Percentiles rank a stretch among this genome's conserved stretches.
Evolutionary conservation across 1,139 yeast species (phyloP).

Genomic region (Pichia sp.): DNA sequence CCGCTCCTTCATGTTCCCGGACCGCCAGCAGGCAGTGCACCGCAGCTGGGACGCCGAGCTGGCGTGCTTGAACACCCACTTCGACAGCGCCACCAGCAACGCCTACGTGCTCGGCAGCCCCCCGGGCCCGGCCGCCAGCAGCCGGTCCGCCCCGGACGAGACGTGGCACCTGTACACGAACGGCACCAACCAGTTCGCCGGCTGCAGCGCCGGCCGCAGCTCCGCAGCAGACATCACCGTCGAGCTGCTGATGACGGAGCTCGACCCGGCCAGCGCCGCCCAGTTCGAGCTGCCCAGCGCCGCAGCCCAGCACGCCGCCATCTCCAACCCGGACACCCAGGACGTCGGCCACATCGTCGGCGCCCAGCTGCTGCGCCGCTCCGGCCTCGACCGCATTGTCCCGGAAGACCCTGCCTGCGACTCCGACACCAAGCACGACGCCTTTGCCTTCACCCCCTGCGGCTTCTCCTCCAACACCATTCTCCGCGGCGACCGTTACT

Average conservation of each 20-base stretch:
- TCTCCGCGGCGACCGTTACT: slow-evolving; percentile 57
- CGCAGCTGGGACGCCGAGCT: slow-evolving; percentile 83
- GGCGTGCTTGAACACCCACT: slow-evolving; percentile 57
- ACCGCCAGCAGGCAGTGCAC: slow-evolving; percentile 76
- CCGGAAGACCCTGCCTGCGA: not conserved
- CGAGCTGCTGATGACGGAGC: too few relatives aligned
- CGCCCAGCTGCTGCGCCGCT: slow-evolving; percentile 50
- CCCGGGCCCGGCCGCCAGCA: slow-evolving; percentile 34
- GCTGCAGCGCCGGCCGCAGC: too few relatives aligned
- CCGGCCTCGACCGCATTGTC: slow-evolving; percentile 43
- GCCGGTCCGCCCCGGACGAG: slow-evolving; percentile 34
- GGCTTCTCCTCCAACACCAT: slow-evolving; percentile 90
- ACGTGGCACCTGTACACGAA: slow-evolving; percentile 85
- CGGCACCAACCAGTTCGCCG: slow-evolving; percentile 17
- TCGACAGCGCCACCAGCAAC: slow-evolving; percentile 50
- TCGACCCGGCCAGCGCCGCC: slow-evolving; percentile 38
- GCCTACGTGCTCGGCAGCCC: slow-evolving; percentile 76
- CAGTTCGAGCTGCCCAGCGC: slow-evolving; percentile 42
- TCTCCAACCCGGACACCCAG: slow-evolving; percentile 41
- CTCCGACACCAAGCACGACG: slow-evolving; percentile 55
- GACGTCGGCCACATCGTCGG: slow-evolving; percentile 84
- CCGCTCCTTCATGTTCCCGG: slow-evolving; percentile 90
- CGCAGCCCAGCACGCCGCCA: slow-evolving; percentile 27
- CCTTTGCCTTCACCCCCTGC: slow-evolving; percentile 93
- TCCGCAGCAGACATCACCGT: slow-evolving; percentile 24